Conservation (phyloP, 2,329 filamentous ascomycete species). For the Ramularia collo-cygni region DNA sequence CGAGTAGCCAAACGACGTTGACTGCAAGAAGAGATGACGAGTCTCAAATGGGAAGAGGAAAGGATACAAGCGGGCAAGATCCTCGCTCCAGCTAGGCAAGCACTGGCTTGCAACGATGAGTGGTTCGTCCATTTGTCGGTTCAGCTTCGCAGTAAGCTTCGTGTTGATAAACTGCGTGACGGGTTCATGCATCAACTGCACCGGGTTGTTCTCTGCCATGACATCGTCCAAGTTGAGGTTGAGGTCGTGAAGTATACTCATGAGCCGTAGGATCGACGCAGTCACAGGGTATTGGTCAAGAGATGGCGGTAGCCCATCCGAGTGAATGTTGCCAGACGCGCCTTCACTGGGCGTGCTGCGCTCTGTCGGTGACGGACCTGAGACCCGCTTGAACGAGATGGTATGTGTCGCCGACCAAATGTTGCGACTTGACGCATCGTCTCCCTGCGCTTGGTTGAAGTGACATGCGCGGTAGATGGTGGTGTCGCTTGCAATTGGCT, state of each 20-base stretch:
- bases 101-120: constrained; percentile 96
- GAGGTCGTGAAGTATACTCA: constrained; percentile 85
- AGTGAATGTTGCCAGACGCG: constrained; percentile 44
- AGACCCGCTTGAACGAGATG: constrained; percentile 82
- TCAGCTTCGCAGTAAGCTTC: constrained; percentile 94
- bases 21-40: constrained; percentile 91
- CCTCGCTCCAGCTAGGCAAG: constrained; percentile 91
- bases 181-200: constrained; percentile 71
- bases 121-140: constrained; percentile 92
- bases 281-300: constrained; percentile 78
- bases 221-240: constrained; percentile 93
- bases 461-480: constrained; percentile 95
- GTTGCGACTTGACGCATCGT: constrained; percentile 64
- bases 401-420: constrained; percentile 88
- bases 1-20: constrained; percentile 95
- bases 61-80: constrained; percentile 84
- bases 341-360: constrained; percentile 50
- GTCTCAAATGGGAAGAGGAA: constrained; percentile 99
- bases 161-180: constrained; percentile 96
- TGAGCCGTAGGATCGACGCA: constrained; percentile 75
- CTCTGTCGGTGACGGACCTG: constrained; percentile 73
- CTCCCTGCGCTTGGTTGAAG: constrained; percentile 53
- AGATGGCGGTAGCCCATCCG: constrained; percentile 65
- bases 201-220: constrained; percentile 66
- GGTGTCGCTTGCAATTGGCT: constrained; percentile 79